Conservation (phyloP, 2,329 filamentous ascomycete species). For the Botrytis paeoniae region DNA sequence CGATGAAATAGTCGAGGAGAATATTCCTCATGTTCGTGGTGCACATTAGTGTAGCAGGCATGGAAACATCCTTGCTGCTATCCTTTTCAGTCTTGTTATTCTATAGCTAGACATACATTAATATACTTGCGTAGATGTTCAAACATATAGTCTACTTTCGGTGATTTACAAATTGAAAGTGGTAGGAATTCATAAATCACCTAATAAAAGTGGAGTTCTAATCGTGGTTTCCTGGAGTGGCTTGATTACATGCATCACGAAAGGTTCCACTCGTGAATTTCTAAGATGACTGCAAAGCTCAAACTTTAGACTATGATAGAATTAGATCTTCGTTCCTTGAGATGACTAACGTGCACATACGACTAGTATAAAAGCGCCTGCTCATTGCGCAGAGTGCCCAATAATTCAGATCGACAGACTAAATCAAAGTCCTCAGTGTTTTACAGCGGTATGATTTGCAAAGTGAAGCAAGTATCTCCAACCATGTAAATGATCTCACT, state of each 20-base stretch:
- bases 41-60: neutral
- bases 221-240: neutral
- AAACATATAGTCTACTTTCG: fast-evolving
- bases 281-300: neutral
- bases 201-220: neutral
- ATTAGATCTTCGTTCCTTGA: too few relatives aligned
- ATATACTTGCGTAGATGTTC: neutral
- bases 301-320: neutral
- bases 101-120: neutral
- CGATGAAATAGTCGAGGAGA: fast-evolving
- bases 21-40: neutral
- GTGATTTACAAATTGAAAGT: neutral
- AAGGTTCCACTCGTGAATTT: fast-evolving
- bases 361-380: neutral
- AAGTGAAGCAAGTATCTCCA: too few relatives aligned
- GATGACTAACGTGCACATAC: neutral
- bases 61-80: neutral
- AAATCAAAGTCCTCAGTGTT: too few relatives aligned
- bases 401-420: too few relatives aligned
- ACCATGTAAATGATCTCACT: too few relatives aligned
- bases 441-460: too few relatives aligned
- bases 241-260: neutral
- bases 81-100: neutral
- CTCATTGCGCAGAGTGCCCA: too few relatives aligned
- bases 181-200: neutral